Base-by-base conservation (phyloP, 148 eudicot species). In the Chenopodium formosanum region DNA sequence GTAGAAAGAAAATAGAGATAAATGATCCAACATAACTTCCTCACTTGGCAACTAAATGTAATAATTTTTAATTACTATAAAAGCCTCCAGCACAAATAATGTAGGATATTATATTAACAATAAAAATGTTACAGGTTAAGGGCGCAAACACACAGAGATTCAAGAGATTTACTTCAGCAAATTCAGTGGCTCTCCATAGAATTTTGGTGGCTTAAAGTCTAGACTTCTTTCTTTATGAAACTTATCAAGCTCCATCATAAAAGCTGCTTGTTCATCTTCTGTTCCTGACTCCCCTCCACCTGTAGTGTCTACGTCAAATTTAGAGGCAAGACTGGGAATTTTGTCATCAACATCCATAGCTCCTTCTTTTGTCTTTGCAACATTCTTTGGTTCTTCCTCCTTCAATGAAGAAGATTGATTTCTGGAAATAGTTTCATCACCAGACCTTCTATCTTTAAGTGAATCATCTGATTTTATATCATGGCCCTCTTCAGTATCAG, bases 201-300 rank as follows among this genome's bases (percentile, higher is more conserved):
- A 96, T 82, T 88, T 94, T 73, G 98, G 98, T 22, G 98, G 90
- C 84, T 91, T 96, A 75, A 94, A 96, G 22, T 94, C 98, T 82
- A 89, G 34, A 72, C 84, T 84, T 86, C 81, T 87, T 85, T 86
- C 92, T 77, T 88, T 89, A 66, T 90, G 85, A 70, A 94, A 91
- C 85, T 71, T 89, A 60, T 89, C 95, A 73, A 96, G 86, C 79
- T 89, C 98, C 78, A 83, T 85, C 90, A 92, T 90, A 82, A 96
- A 94, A 22, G 88, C 91, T 53, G 86, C 85, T 86, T 96, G 99
- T 17, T 96, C 97, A 73, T 94, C 92, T 58, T 89, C 90, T 25
- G 98, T 91, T 83, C 90, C 90, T 58, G 88, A 79, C 68, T 88
- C 90, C 69, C 90, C 86, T 50, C 86, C 90, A 76, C 87, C 90